phyloP scores from a whole-genome alignment of 2,329 filamentous ascomycete genomes.

The Fusarium proliferatum region DNA sequence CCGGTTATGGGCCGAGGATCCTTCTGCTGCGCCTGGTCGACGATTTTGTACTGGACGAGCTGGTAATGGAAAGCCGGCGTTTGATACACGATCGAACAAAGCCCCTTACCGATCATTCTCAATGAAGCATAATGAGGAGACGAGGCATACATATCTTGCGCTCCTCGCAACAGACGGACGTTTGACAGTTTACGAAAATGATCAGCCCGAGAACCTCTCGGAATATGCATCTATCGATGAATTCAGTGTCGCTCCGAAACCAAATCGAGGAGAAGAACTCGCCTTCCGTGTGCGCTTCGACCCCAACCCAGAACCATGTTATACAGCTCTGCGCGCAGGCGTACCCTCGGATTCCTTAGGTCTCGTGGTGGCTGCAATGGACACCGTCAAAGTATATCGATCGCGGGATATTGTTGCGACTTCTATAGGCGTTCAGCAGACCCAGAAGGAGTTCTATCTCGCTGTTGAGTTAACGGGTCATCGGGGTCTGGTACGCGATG shows the following conservation, averaged over 20 bases:
- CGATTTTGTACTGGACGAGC: conserved; percentile 77
- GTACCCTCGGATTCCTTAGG: conserved; percentile 82
- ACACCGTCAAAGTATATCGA: conserved; percentile 83
- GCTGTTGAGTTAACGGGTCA: conserved; percentile 82
- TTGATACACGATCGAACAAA: conserved; percentile 67
- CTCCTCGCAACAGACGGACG: conserved; percentile 85
- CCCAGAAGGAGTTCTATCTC: conserved; percentile 83
- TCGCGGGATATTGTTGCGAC: conserved; percentile 70
- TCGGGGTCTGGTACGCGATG: conserved; percentile 81
- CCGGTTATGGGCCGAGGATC: conserved; percentile 93
- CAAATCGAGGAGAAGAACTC: conserved; percentile 84
- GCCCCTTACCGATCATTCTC: conserved; percentile 82
- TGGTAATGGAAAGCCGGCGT: conserved; percentile 61
- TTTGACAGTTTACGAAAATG: conserved; percentile 84
- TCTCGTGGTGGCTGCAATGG: conserved; percentile 88
- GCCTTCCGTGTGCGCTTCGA: conserved; percentile 90
- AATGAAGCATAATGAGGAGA: conserved; percentile 83
- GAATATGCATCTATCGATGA: conserved; percentile 82
- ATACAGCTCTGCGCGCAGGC: conserved; percentile 81
- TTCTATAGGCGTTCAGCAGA: conserved; percentile 63
- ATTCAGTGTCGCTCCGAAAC: conserved; percentile 77
- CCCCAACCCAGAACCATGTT: conserved; percentile 84
- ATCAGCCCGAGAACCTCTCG: conserved; percentile 82
- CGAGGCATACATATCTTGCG: conserved; percentile 84
- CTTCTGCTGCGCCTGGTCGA: conserved; percentile 80